Conservation (phyloP, 768 basidiomycete species). For the Nidularia pulvinata region DNA sequence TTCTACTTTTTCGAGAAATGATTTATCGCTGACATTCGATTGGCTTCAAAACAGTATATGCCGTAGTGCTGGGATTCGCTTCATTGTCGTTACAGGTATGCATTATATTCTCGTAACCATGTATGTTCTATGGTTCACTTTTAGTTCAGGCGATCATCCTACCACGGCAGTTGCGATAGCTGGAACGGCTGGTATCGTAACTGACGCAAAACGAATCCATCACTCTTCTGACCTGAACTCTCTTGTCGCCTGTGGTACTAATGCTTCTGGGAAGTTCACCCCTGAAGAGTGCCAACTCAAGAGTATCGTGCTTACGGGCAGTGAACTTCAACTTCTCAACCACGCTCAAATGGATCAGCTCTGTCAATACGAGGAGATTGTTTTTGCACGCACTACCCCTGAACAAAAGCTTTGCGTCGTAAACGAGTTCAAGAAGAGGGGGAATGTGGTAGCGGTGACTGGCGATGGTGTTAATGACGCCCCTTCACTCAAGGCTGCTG, state of each 20-base stretch:
- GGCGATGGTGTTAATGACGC: slow-evolving; percentile 70
- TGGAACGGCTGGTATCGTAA: slow-evolving; percentile 57
- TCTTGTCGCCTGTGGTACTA: slow-evolving; percentile 13
- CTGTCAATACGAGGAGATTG: slow-evolving; percentile 43
- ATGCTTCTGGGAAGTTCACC: slow-evolving; percentile 27
- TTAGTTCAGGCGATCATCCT: slow-evolving; percentile 45
- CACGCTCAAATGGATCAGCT: slow-evolving; percentile 26
- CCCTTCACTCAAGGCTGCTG: slow-evolving; percentile 55
- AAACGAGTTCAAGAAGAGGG: slow-evolving; percentile 49
- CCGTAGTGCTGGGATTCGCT: slow-evolving; percentile 57
- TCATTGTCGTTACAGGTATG: slow-evolving; percentile 61
- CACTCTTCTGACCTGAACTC: slow-evolving; percentile 31
- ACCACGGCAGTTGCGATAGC: slow-evolving; percentile 66
- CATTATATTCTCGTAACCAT: not conserved
- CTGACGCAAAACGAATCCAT: slow-evolving; percentile 31
- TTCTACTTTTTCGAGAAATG: not conserved
- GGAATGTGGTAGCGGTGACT: slow-evolving; percentile 59
- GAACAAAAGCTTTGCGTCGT: slow-evolving; percentile 70
- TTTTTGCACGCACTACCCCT: slow-evolving; percentile 63
- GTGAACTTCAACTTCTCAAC: slow-evolving; percentile 31
- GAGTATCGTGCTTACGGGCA: slow-evolving; percentile 41
- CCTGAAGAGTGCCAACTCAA: slow-evolving; percentile 17
- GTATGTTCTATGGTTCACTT: not conserved
- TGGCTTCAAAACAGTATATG: too few relatives aligned
- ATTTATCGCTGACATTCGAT: not conserved